Evolutionary conservation across 495 filamentous ascomycete genomes (phyloP).

Genomic region (Neohortaea acidophila): DNA sequence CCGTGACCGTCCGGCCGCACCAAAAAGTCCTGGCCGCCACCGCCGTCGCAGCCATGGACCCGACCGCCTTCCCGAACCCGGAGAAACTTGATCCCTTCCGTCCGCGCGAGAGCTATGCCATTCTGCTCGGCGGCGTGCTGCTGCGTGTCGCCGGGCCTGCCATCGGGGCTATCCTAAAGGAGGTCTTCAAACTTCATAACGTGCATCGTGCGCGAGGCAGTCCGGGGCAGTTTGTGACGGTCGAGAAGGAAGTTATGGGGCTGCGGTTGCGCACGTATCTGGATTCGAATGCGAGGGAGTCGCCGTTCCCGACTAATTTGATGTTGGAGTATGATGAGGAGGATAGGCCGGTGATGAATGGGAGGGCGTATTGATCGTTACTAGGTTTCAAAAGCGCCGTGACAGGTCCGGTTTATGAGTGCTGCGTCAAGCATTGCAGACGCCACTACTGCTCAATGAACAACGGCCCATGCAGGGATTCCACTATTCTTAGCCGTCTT

Average conservation of each 20-base stretch:
- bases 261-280: slow-evolving; percentile 29
- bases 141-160: slow-evolving; percentile 17
- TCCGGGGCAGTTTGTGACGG: slow-evolving; percentile 21
- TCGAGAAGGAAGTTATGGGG: slow-evolving; percentile 25
- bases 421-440: too few relatives aligned
- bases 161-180: slow-evolving; percentile 21
- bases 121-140: slow-evolving; percentile 16
- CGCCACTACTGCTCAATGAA: too few relatives aligned
- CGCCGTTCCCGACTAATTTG: slow-evolving; percentile 27
- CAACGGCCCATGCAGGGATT: too few relatives aligned
- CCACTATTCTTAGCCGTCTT: too few relatives aligned
- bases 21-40: slow-evolving; percentile 19
- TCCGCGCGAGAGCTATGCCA: slow-evolving; percentile 12
- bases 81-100: slow-evolving; percentile 20
- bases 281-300: slow-evolving; percentile 26
- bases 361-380: too few relatives aligned
- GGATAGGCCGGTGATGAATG: not conserved
- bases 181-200: slow-evolving; percentile 24
- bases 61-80: slow-evolving; percentile 19
- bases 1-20: slow-evolving; percentile 11
- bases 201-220: slow-evolving; percentile 17
- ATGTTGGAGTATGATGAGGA: slow-evolving; percentile 28
- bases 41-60: slow-evolving; percentile 22
- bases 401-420: too few relatives aligned
- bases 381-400: too few relatives aligned